Evolutionary conservation across 2,329 filamentous ascomycete genomes (phyloP).

Genomic region (Myriangium duriaei): DNA sequence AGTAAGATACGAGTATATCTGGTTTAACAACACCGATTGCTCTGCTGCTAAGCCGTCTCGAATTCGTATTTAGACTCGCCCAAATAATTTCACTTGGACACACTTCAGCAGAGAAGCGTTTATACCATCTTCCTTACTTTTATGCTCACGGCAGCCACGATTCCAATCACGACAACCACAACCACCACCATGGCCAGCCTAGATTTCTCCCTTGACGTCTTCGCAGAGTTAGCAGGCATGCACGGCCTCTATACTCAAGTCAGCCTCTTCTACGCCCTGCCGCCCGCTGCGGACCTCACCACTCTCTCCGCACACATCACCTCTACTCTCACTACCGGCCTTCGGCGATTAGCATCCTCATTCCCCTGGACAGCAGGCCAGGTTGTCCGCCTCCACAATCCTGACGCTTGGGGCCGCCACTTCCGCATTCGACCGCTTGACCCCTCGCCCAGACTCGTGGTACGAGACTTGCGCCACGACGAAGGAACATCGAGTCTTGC

Average conservation of each 20-base stretch:
- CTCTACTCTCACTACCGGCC: constrained; percentile 24
- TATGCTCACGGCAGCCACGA: no score
- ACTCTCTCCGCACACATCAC: constrained; percentile 15
- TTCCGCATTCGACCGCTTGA: constrained; percentile 30
- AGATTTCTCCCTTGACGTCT: constrained; percentile 24
- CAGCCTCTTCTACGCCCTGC: constrained; percentile 27
- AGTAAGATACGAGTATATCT: no score
- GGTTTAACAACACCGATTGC: no score
- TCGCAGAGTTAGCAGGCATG: constrained; percentile 29
- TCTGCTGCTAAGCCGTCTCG: no score
- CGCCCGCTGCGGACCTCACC: constrained; percentile 15
- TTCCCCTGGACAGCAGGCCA: constrained; percentile 40
- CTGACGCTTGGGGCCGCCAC: constrained; percentile 19
- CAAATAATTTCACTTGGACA: no score
- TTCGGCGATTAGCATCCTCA: constrained; percentile 25
- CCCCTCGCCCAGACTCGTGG: constrained; percentile 23
- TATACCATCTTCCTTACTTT: no score
- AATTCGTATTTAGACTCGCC: no score
- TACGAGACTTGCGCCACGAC: constrained; percentile 31
- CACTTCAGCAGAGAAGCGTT: no score
- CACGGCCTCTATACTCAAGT: constrained; percentile 38
- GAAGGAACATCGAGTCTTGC: constrained; percentile 19
- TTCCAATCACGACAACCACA: neutral
- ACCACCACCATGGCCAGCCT: neutral
- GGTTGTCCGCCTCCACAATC: constrained; percentile 23